Evolutionary conservation across 1,284 basidiomycete species (phyloP), one percentile per base, ranked within the genome.

Genomic region (Cystobasidium sp.): DNA sequence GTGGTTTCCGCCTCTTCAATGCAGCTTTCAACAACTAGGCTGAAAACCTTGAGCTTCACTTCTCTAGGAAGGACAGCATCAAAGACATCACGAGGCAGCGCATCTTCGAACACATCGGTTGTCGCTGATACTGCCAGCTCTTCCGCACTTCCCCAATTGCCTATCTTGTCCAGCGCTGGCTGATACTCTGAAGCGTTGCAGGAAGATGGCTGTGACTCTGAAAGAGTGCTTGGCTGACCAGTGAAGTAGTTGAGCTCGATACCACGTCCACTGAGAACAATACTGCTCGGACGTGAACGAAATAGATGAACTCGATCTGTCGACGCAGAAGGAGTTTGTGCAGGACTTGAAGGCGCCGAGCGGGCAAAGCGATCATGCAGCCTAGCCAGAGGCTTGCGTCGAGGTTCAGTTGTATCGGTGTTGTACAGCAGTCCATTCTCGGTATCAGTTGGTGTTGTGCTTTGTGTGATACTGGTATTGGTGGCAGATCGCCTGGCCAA

Each of bases 231-330:
- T 7, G 16, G 14, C 1, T 49, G 61, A 22, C 52, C 53, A 31
- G 39, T 41, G 62, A 55, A 31, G 41, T 55, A 55, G 69, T 49
- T 65, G 70, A 66, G 59, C 16, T 64, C 49, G 39, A 61, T 39
- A 3, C 66, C 53, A 14, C 66, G 66, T 55, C 68, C 47, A 51
- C 52, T 49, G 31, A 70, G 31, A n/a, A 73, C 62, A 12, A 73
- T 49, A 43, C 70, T 73, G 44, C 52, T 73, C 31, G 70, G 70
- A 12, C 70, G 24, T 7, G 70, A 65, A 14, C 63, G 70, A 41
- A 73, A 73, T 7, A 73, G 63, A 44, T 65, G 44, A 5, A 73
- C 62, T 22, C 70, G 44, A 18, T 73, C 70, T 44, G 70, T 66
- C 18, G 70, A 73, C 1, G 62, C 49, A 20, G 20, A 58, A 37